Base-by-base conservation (phyloP, 441 rosid genomes). In the Arabidopsis hybrid region DNA sequence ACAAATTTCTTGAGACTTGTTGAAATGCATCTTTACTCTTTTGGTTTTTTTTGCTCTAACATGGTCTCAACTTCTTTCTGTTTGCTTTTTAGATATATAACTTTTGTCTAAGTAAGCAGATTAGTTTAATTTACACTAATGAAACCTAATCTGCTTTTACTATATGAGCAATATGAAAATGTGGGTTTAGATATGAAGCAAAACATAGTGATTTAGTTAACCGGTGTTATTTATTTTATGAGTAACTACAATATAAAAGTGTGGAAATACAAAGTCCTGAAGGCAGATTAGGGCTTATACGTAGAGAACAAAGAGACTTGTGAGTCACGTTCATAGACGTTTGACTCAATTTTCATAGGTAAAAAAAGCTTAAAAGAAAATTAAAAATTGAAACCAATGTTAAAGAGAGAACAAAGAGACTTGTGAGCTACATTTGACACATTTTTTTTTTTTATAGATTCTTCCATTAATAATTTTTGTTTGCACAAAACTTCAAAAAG, bases 161-260 rank as follows among this genome's bases (percentile, higher is more conserved):
- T n/a, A 53, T 29, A 12, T 29, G 16, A 53, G 36, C 2, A 53
- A 10, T 21, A 52, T 52, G 34, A 52, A 51, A 21, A 18, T 12
- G 26, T 21, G 10, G n/a, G n/a, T 51, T 51, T 51, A 12, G 56
- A 51, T 32, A 51, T 50, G n/a, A 51, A 51, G 56, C 34, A 51
- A 51, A 5, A 21, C 26, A 21, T 21, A 21, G 26, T 21, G 26
- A 21, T 21, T 21, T 21, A 21, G 26, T 21, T 21, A 21, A 21
- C 26, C 26, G 26, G 26, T 21, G 26, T 21, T 21, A 21, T 21
- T 21, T 21, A 21, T 21, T 21, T 21, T 21, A 21, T 21, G 26
- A 21, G 26, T 21, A 21, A 21, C 26, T 21, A 21, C 26, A 21
- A 21, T 21, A 21, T 21, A 21, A 21, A 21, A 21, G 26, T 21